These are phyloP conservation scores for Pistacia atlantica DNA, from an alignment of 345 rosid species.

Conservation along the genomic window DNA sequence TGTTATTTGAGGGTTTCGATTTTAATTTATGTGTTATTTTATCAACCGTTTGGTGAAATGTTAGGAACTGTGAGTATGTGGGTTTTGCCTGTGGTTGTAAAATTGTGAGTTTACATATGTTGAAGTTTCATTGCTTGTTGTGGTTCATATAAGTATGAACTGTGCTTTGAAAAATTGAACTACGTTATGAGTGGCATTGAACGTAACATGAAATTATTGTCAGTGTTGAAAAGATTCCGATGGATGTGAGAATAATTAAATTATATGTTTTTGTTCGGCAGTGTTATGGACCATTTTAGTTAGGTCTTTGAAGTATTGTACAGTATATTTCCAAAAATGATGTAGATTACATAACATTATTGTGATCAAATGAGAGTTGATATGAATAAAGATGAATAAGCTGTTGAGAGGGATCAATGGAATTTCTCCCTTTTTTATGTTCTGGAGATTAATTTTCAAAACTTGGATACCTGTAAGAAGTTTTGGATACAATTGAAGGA, in stretches of 20 bases:
- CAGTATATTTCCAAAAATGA: background rate
- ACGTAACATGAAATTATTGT: background rate
- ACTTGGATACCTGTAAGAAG: too few species aligned
- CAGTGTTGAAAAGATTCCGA: background rate
- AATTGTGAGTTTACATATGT: background rate
- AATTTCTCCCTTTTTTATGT: too few species aligned
- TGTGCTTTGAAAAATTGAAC: background rate
- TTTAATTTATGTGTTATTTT: background rate
- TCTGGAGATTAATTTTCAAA: too few species aligned
- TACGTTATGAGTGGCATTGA: background rate
- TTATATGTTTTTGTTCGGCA: slow-evolving; percentile 1
- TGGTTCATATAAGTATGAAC: background rate
- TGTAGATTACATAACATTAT: background rate
- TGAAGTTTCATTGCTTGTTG: background rate
- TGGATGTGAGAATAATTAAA: background rate
- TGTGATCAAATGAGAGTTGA: background rate
- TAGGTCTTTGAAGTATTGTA: background rate
- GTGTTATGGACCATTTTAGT: background rate
- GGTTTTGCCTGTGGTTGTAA: background rate
- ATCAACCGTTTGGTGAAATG: background rate
- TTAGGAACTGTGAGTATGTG: background rate
- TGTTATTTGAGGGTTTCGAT: background rate
- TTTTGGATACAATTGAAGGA: too few species aligned
- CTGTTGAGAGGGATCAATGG: background rate
- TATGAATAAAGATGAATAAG: slow-evolving; percentile 13